Conservation (phyloP, 1,139 yeast genomes). For the Sugiyamaella novakii region DNA sequence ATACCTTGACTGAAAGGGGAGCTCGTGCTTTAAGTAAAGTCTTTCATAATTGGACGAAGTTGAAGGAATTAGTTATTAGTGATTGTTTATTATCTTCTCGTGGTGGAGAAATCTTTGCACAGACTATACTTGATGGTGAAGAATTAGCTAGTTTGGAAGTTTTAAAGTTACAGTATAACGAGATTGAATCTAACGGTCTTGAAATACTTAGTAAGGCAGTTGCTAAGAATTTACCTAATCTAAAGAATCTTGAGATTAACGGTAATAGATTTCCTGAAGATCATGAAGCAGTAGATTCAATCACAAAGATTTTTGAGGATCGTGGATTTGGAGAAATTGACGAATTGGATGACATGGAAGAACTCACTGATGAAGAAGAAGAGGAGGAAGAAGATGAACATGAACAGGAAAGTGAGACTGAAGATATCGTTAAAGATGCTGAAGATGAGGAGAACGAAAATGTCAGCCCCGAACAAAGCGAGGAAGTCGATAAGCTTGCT, state of each 20-base stretch:
- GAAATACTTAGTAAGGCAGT: slow-evolving; percentile 57
- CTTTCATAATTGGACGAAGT: slow-evolving; percentile 56
- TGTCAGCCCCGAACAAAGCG: slow-evolving; percentile 44
- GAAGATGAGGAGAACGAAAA: slow-evolving; percentile 51
- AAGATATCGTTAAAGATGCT: slow-evolving; percentile 60
- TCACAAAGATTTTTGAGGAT: slow-evolving; percentile 64
- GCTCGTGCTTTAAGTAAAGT: slow-evolving; percentile 68
- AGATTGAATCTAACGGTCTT: slow-evolving; percentile 70
- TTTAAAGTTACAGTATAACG: slow-evolving; percentile 85
- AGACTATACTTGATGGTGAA: slow-evolving; percentile 43
- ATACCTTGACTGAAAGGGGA: slow-evolving; percentile 87
- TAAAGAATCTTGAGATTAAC: slow-evolving; percentile 74
- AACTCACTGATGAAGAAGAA: slow-evolving; percentile 65
- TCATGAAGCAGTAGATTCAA: slow-evolving; percentile 55
- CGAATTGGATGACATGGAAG: slow-evolving; percentile 93
- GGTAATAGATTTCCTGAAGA: slow-evolving; percentile 92
- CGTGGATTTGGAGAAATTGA: slow-evolving; percentile 83
- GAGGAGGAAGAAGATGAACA: slow-evolving; percentile 63
- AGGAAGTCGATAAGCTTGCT: slow-evolving; percentile 61
- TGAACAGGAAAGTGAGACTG: slow-evolving; percentile 62
- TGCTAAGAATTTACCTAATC: slow-evolving; percentile 57
- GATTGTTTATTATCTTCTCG: slow-evolving; percentile 82
- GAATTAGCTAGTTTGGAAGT: slow-evolving; percentile 48
- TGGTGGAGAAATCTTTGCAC: slow-evolving; percentile 59
- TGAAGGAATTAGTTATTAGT: slow-evolving; percentile 79